Evolutionary conservation across 1,284 basidiomycete species (phyloP).

Genomic region (Moesziomyces sp.): DNA sequence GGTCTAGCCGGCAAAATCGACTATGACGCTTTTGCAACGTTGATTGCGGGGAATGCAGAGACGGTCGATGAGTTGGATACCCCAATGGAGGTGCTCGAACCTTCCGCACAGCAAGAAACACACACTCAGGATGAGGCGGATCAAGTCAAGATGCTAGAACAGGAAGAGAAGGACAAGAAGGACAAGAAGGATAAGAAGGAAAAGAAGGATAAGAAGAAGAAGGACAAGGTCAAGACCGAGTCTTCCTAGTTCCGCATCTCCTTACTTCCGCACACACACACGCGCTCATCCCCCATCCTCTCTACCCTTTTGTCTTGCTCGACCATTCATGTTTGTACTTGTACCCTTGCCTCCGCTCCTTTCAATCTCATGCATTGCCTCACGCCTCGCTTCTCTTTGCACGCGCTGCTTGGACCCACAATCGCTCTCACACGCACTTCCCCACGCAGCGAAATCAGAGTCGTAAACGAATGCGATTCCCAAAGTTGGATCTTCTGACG

Average conservation of each 20-base stretch:
- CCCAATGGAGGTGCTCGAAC: conserved; percentile 5
- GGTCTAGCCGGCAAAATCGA: conserved; percentile 34
- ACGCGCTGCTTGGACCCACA: no score
- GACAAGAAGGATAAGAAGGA: conserved; percentile 26
- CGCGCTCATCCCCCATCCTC: not conserved
- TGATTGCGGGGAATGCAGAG: conserved; percentile 5
- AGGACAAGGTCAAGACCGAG: conserved; percentile 19
- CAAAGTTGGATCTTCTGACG: no score
- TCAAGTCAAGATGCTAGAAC: conserved; percentile 1
- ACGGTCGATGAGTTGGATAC: not conserved
- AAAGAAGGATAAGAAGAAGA: conserved; percentile 23
- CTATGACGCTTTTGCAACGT: conserved; percentile 12
- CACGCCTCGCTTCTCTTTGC: no score
- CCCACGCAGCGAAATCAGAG: no score
- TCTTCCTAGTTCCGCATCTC: not conserved
- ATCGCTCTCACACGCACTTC: no score
- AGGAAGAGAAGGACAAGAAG: conserved; percentile 19
- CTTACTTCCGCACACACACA: not conserved
- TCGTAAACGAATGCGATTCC: no score
- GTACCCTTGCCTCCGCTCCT: not conserved
- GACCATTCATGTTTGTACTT: not conserved
- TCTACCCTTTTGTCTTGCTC: no score
- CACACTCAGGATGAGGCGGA: not conserved
- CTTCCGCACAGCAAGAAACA: not conserved
- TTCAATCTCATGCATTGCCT: not conserved